Conservation (phyloP, 768 basidiomycete genomes). For the Coprinopsis cinerea region DNA sequence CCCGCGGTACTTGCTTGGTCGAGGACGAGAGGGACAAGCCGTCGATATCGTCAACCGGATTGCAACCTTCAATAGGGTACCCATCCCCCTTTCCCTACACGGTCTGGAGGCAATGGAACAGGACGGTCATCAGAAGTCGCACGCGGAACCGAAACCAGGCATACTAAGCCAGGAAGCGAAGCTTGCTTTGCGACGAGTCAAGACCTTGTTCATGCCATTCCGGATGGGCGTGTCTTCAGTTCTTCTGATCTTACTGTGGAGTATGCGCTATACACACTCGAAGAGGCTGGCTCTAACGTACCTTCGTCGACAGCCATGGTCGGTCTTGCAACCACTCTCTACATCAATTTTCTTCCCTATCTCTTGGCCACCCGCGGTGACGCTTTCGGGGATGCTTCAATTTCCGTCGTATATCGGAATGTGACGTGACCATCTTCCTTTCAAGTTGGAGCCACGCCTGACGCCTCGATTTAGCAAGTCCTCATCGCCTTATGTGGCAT, state of each 20-base stretch:
- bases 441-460: neutral
- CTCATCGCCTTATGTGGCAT: constrained; percentile 63
- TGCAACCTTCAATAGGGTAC: constrained; percentile 53
- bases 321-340: constrained; percentile 69
- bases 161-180: constrained; percentile 37
- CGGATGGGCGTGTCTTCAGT: constrained; percentile 62
- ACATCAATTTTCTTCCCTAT: constrained; percentile 36
- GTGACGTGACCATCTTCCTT: constrained; percentile 24
- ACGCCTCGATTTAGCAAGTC: constrained; percentile 41
- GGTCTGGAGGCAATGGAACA: constrained; percentile 28
- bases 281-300: too few species aligned
- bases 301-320: constrained; percentile 67
- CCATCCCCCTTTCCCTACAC: constrained; percentile 42
- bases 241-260: constrained; percentile 50
- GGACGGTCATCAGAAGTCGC: constrained; percentile 3
- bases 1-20: constrained; percentile 68
- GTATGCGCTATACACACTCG: constrained; percentile 18
- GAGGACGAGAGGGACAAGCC: constrained; percentile 58
- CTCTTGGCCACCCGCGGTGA: constrained; percentile 51
- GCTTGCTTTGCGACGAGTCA: neutral
- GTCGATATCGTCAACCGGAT: constrained; percentile 57
- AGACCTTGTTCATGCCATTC: constrained; percentile 51
- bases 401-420: constrained; percentile 69
- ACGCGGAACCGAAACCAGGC: too few species aligned
- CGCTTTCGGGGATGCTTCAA: constrained; percentile 57